Percentiles rank a stretch among this genome's conserved stretches.
Evolutionary conservation across 331 rosid species (phyloP).

Genomic region (Prunus yedoensis): DNA sequence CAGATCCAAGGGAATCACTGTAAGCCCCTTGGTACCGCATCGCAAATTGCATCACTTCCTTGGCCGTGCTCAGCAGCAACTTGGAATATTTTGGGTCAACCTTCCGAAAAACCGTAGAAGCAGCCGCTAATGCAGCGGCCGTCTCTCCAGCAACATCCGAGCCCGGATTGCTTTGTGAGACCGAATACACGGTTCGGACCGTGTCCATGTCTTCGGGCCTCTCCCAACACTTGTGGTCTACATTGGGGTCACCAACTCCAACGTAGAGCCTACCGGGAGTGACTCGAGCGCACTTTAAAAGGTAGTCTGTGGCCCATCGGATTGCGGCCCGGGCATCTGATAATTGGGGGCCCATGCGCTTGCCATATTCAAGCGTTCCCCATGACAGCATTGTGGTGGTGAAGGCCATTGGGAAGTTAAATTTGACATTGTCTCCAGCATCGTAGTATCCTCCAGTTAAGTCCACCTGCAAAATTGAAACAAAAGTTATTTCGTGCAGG

Average conservation of each 20-base stretch:
- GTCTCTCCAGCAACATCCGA: slow-evolving; percentile 95
- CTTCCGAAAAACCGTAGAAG: slow-evolving; percentile 68
- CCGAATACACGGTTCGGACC: slow-evolving; percentile 53
- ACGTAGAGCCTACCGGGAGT: slow-evolving; percentile 73
- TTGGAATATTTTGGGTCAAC: slow-evolving; percentile 65
- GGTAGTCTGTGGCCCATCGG: slow-evolving; percentile 77
- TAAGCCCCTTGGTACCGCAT: slow-evolving; percentile 65
- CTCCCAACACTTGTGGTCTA: slow-evolving; percentile 92
- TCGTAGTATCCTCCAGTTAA: slow-evolving; percentile 87
- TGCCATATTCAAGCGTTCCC: slow-evolving; percentile 71
- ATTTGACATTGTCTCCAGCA: slow-evolving; percentile 92
- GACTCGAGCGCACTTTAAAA: slow-evolving; percentile 69
- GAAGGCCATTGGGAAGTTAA: slow-evolving; percentile 93
- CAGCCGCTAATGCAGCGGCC: slow-evolving; percentile 84
- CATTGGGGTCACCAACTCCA: slow-evolving; percentile 80
- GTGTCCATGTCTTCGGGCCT: slow-evolving; percentile 95
- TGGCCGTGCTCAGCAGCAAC: slow-evolving; percentile 53
- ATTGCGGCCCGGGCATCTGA: slow-evolving; percentile 55
- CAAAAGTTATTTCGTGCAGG: not conserved
- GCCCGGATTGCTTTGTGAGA: slow-evolving; percentile 66
- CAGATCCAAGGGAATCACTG: slow-evolving; percentile 82
- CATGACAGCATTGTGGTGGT: slow-evolving; percentile 88
- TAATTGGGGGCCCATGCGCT: slow-evolving; percentile 62
- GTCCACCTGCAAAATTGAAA: slow-evolving; percentile 58
- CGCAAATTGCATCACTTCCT: slow-evolving; percentile 75